A percentile compares a stretch with the other conserved stretches of the same genome.
Conservation (phyloP, 2,329 filamentous ascomycete species). For the Colletotrichum truncatum region DNA sequence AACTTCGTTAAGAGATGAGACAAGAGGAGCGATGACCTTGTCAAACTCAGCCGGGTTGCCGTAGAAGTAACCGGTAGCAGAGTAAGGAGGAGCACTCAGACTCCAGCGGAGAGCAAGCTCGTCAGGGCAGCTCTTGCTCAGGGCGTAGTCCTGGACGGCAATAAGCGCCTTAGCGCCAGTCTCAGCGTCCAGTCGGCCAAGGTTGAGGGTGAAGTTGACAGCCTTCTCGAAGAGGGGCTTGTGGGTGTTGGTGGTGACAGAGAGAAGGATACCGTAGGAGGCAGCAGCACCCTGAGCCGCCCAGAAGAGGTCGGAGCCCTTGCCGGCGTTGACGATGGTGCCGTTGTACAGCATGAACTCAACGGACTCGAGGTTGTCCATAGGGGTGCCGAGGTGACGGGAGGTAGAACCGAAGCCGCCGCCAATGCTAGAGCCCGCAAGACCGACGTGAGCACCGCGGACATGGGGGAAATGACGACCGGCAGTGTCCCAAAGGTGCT, state of each 20-base stretch:
- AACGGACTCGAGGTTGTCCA: constrained; percentile 28
- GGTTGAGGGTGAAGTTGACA: constrained; percentile 25
- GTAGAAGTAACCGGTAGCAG: constrained; percentile 29
- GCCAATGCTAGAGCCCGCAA: constrained; percentile 29
- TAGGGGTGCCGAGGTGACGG: constrained; percentile 28
- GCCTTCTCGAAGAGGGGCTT: constrained; percentile 22
- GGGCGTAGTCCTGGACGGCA: constrained; percentile 28
- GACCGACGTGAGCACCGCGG: constrained; percentile 28
- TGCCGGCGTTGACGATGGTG: constrained; percentile 25
- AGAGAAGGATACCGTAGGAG: constrained; percentile 29
- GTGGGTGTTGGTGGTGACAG: constrained; percentile 28
- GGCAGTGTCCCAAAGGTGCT: constrained; percentile 29
- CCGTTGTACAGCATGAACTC: constrained; percentile 33
- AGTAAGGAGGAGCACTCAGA: constrained; percentile 5
- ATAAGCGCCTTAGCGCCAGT: constrained; percentile 19
- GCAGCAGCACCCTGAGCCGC: constrained; percentile 31
- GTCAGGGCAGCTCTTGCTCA: constrained; percentile 24
- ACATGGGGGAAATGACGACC: constrained; percentile 31
- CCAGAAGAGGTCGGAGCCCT: constrained; percentile 31
- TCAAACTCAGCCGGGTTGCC: constrained; percentile 26
- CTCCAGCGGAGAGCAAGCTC: constrained; percentile 30
- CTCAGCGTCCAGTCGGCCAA: constrained; percentile 8
- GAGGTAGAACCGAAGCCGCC: constrained; percentile 26
- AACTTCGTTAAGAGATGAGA: constrained; percentile 12
- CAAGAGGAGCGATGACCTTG: constrained; percentile 13